Evolutionary conservation across 345 rosid species (phyloP).

Genomic region (Gossypium longicalyx): DNA sequence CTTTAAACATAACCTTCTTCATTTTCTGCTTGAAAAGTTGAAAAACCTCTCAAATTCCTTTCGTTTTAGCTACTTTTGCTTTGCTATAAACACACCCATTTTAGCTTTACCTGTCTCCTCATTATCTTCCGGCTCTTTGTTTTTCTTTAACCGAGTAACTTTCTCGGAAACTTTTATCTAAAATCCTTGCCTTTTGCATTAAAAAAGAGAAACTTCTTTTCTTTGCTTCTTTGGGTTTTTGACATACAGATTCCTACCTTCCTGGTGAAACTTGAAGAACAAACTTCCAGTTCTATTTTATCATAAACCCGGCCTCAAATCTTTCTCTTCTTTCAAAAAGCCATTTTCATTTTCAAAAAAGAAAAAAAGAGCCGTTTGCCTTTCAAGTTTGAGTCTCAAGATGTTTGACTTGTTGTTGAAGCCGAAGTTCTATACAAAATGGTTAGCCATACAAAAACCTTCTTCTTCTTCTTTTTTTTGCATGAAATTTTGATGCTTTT

Average conservation of each 20-base stretch:
- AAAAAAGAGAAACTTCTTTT: conserved; percentile 1
- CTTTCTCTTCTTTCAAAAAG: not conserved
- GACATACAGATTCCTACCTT: conserved; percentile 3
- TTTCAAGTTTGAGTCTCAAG: not conserved
- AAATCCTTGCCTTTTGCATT: not conserved
- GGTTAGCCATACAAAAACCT: conserved; percentile 25
- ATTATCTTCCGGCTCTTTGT: not conserved
- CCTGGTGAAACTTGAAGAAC: conserved; percentile 9
- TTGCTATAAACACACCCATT: conserved; percentile 5
- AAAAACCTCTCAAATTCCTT: conserved; percentile 1
- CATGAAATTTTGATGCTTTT: not conserved
- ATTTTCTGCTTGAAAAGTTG: not conserved
- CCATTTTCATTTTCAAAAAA: not conserved
- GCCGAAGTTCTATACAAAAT: conserved; percentile 35
- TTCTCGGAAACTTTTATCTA: not conserved
- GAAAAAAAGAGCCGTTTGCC: too few relatives aligned
- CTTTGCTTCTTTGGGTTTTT: conserved; percentile 13
- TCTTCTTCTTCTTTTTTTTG: conserved; percentile 14
- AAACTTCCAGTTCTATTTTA: not conserved
- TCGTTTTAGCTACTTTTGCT: not conserved
- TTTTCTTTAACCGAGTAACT: conserved; percentile 6
- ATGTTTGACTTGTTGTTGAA: conserved; percentile 33
- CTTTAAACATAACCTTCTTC: not conserved
- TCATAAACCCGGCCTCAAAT: not conserved
- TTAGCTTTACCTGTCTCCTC: not conserved